phyloP scores from a whole-genome alignment of 768 basidiomycete genomes.

The Rhizopogon vinicolor region DNA sequence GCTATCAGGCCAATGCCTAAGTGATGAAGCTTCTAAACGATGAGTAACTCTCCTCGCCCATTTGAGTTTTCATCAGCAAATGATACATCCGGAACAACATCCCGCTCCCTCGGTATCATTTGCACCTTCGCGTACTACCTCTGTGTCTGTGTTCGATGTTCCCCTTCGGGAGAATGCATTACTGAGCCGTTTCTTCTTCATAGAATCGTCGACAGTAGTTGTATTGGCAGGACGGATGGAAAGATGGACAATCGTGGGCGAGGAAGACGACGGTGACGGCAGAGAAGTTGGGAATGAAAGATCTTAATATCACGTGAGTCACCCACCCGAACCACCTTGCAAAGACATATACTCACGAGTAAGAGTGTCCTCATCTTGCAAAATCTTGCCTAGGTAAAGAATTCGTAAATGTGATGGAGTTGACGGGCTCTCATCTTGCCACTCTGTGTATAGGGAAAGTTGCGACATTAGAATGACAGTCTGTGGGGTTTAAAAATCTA shows the following conservation, averaged over 20 bases:
- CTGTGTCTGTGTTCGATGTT: constrained; percentile 4
- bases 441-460: constrained; percentile 39
- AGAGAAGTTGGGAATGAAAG: constrained; percentile 27
- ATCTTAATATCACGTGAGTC: constrained; percentile 7
- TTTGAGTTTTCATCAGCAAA: constrained; percentile 31
- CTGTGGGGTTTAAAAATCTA: constrained; percentile 11
- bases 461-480: not conserved
- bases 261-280: constrained; percentile 22
- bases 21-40: not conserved
- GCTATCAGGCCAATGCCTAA: not conserved
- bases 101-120: constrained; percentile 21
- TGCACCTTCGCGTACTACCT: constrained; percentile 9
- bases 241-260: constrained; percentile 69
- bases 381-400: constrained; percentile 70
- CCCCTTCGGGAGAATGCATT: constrained; percentile 22
- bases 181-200: constrained; percentile 45
- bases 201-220: constrained; percentile 41
- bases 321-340: not conserved
- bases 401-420: constrained; percentile 74
- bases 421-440: constrained; percentile 76
- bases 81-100: constrained; percentile 34
- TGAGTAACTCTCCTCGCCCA: not conserved
- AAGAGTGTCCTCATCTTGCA: constrained; percentile 82
- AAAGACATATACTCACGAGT: constrained; percentile 40
- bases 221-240: constrained; percentile 61